Conservation (phyloP, 257 asterid species). For the Solanum clarkiae region DNA sequence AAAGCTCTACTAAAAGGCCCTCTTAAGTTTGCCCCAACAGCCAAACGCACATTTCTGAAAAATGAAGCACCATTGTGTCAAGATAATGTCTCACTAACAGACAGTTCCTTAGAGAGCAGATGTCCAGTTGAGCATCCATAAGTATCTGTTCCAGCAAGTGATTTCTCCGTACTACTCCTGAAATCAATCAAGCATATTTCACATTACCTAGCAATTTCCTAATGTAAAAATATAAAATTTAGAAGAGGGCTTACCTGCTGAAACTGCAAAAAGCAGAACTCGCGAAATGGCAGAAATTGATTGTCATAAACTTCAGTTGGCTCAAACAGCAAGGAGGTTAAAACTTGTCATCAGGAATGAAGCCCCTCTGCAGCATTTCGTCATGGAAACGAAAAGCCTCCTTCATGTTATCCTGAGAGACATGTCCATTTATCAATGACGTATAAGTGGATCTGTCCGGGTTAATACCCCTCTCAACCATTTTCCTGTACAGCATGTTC, state of each 20-base stretch:
- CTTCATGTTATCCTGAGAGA: constrained; percentile 45
- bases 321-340: constrained; percentile 11
- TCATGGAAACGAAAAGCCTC: constrained; percentile 64
- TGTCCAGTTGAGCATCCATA: not conserved
- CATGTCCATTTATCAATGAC: constrained; percentile 47
- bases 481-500: constrained; percentile 22
- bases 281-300: not conserved
- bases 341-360: constrained; percentile 66
- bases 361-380: constrained; percentile 63
- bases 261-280: not conserved
- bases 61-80: not conserved
- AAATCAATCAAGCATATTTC: not conserved
- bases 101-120: not conserved
- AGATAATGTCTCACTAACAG: not conserved
- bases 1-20: not conserved
- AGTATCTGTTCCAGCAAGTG: not conserved
- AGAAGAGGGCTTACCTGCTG: not conserved
- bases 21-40: not conserved
- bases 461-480: constrained; percentile 30
- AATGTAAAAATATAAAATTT: not conserved
- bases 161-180: not conserved
- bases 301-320: not conserved
- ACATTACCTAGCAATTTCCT: not conserved
- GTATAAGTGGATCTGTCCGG: constrained; percentile 50
- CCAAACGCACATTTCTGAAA: not conserved